Evolutionary conservation across 805 yeast species (phyloP), one percentile per base, ranked within the genome.

Genomic region (Hanseniaspora valbyensis): DNA sequence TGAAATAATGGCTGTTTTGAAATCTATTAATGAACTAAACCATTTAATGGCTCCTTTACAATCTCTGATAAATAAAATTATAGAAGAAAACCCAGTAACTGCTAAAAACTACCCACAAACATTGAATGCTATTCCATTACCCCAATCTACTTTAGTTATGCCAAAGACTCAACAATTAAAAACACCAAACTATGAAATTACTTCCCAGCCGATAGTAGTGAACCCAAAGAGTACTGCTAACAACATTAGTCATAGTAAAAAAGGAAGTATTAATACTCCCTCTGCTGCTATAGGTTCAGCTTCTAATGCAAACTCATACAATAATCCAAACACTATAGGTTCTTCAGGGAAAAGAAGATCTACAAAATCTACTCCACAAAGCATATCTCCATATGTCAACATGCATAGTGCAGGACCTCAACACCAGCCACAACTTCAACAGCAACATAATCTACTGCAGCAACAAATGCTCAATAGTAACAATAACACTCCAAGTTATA

Each of bases 101-200:
- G 13, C 37, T 6, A 12, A 30, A 16, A 39, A 48, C 28, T 48
- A 40, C 33, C 40, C 42, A 12, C 51, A 48, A 13, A 42, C 51
- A 12, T 9, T 48, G 10, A 40, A 37, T 33, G 51, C 51, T 14
- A 33, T 48, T 9, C 34, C 44, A 9, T 13, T 48, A 4, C 44
- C 42, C 12, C 43, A 16, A 26, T 40, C 40, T 13, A 32, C 41
- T 5, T 13, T 48, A 28, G n/a, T 19, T 8, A 48, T 48, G 51
- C 51, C 51, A 14, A 48, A 48, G 12, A 28, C 51, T 7, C 51
- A 48, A 18, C 51, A 48, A 33, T 16, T 48, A 12, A 48, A 48
- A 40, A 40, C 51, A 25, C 51, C 51, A 6, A 48, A 48, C 16
- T 48, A 48, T 19, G 51, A 48, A 21, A 21, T 48, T 2, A 48